Evolutionary conservation across 106 monocot species (phyloP).

Genomic region (Xerophyta viscosa): DNA sequence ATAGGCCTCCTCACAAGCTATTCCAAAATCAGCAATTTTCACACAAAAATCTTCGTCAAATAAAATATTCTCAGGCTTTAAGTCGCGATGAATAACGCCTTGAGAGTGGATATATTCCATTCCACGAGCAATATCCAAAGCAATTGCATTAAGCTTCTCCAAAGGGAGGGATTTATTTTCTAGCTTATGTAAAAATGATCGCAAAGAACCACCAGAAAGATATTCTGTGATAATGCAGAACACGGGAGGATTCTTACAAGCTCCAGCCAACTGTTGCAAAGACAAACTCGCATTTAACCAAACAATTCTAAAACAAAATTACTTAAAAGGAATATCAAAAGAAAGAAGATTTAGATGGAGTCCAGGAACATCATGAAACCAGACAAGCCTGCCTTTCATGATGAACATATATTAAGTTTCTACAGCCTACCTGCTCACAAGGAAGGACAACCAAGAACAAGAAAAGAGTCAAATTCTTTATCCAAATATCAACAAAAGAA

Average conservation of each 20-base stretch:
- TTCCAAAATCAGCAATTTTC: slow-evolving; percentile 67
- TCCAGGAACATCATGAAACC: no score
- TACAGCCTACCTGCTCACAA: no score
- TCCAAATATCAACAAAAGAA: no score
- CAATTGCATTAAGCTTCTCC: slow-evolving; percentile 36
- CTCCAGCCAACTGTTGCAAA: slow-evolving; percentile 38
- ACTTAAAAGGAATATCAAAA: no score
- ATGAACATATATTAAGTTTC: no score
- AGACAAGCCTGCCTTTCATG: no score
- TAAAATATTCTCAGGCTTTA: slow-evolving; percentile 67
- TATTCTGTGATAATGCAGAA: slow-evolving; percentile 63
- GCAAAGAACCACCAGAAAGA: slow-evolving; percentile 52
- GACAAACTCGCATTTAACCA: background rate
- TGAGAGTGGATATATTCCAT: slow-evolving; percentile 76
- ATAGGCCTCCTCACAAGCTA: slow-evolving; percentile 61
- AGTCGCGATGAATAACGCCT: slow-evolving; percentile 61
- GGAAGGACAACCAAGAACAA: no score
- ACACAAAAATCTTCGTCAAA: slow-evolving; percentile 50
- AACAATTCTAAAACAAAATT: slow-evolving; percentile 2
- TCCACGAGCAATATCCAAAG: slow-evolving; percentile 58
- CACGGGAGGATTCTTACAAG: slow-evolving; percentile 43
- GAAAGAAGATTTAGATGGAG: no score
- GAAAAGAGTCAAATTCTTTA: no score
- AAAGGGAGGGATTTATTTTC: slow-evolving; percentile 38
- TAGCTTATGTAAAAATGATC: slow-evolving; percentile 37